Conservation (phyloP, 164 flowering plant species). For the Tetracentron sinense region DNA sequence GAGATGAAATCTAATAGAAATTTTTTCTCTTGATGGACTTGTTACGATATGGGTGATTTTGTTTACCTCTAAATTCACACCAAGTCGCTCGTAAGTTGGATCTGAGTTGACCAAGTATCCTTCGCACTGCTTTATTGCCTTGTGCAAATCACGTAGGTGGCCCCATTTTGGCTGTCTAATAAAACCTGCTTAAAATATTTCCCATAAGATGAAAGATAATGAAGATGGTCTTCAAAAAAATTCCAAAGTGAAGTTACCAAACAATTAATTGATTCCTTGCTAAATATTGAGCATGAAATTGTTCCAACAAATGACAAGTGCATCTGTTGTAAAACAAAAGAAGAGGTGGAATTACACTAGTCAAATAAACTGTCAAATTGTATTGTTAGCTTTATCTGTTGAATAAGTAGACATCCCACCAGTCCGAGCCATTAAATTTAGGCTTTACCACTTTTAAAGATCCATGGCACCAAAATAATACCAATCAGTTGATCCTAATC, state of each 20-base stretch:
- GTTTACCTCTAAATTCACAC: constrained; percentile 50
- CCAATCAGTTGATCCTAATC: too few species aligned
- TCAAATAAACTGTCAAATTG: background rate
- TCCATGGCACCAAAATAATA: too few species aligned
- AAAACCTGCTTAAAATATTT: constrained; percentile 38
- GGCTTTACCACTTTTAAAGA: too few species aligned
- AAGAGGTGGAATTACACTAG: background rate
- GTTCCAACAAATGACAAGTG: background rate
- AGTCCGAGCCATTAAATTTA: too few species aligned
- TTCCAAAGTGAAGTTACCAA: background rate
- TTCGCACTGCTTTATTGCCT: constrained; percentile 58
- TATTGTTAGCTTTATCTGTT: background rate
- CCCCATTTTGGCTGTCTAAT: constrained; percentile 71
- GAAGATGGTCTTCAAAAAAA: background rate
- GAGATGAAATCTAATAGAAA: background rate
- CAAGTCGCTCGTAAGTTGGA: constrained; percentile 35
- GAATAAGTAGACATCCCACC: too few species aligned
- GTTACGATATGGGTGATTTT: background rate
- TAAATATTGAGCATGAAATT: background rate
- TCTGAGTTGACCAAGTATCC: constrained; percentile 38
- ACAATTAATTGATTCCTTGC: background rate
- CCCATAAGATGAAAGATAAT: constrained; percentile 2
- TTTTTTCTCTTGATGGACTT: background rate
- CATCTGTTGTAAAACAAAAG: background rate
- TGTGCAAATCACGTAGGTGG: constrained; percentile 54